These are phyloP conservation scores for Pilaira anomala DNA, from an alignment of 192 early-diverging fungal species.

Conservation along the genomic window DNA sequence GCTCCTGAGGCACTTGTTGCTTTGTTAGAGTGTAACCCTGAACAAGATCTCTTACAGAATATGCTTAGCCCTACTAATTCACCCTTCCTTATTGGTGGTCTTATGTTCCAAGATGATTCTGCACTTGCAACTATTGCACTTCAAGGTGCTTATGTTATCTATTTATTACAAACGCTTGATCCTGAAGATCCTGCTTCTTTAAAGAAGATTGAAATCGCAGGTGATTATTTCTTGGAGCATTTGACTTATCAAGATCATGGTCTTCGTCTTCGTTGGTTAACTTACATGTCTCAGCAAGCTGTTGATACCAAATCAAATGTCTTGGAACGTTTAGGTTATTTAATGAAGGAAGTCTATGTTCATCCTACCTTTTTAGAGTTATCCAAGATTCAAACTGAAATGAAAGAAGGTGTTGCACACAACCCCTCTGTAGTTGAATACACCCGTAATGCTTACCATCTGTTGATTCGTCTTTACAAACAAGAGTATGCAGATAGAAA, in stretches of 20 bases:
- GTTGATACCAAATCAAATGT: constrained; percentile 1
- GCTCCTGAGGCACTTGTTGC: constrained; percentile 2
- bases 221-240: constrained; percentile 53
- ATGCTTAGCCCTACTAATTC: constrained; percentile 39
- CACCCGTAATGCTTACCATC: constrained; percentile 17
- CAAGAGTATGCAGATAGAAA: constrained; percentile 28
- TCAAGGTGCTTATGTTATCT: constrained; percentile 53
- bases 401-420: neutral
- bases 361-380: constrained; percentile 13
- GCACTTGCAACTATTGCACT: constrained; percentile 47
- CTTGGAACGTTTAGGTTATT: constrained; percentile 22
- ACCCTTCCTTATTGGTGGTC: constrained; percentile 49
- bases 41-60: constrained; percentile 15
- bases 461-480: constrained; percentile 27
- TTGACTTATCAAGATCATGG: constrained; percentile 39
- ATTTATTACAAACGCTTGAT: constrained; percentile 35
- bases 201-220: constrained; percentile 32
- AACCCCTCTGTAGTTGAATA: neutral
- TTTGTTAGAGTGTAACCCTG: constrained; percentile 1
- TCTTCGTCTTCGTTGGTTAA: constrained; percentile 47
- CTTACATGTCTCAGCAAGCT: constrained; percentile 24
- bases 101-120: constrained; percentile 55
- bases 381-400: constrained; percentile 6
- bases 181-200: constrained; percentile 11
- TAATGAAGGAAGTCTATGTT: constrained; percentile 8